Base-by-base conservation (phyloP, 2,329 filamentous ascomycete genomes). In the Cladorrhinum sp. region DNA sequence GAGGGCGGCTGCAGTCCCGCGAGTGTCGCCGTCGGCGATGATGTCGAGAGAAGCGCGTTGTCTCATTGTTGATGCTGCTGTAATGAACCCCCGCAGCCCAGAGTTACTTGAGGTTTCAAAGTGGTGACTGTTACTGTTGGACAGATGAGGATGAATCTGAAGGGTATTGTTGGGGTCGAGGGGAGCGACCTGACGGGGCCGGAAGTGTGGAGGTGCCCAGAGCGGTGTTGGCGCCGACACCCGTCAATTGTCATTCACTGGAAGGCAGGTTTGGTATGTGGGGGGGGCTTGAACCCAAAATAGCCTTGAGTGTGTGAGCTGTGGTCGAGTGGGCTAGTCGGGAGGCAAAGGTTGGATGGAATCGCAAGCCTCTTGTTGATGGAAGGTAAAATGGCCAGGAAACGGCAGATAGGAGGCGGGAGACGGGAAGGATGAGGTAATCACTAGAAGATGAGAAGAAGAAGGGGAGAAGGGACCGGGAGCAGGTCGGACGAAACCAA, bases 31-130 rank as follows among this genome's bases (percentile, higher is more conserved):
- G 27, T 63, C 62, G 60, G 66, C 64, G 45, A 66, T 58, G 22
- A 64, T 61, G 50, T 66, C 64, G 60, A 64, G 59, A 20, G 65
- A 64, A 45, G 60, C 62, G 50, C 59, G 60, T 58, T 66, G 63
- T 56, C 64, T 65, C 67, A 67, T 68, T 50, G 41, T 62, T 50
- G 9, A 5, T 36, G 57, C 56, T 54, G 59, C 32, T 48, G 38
- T 59, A 32, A 27, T 22, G 13, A 29, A 27, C 27, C 54, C 53
- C 53, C 55, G 64, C 60, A 60, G 59, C 62, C 56, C 59, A 57
- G 54, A 52, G 57, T 54, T 48, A 54, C 49, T 36, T 51, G 53
- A 32, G 36, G 41, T 50, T 22, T 22, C 23, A 49, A 27, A 13
- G 45, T 50, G 38, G n/a, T 48, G 18, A n/a, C 12, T 49, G 51